Percentiles rank a stretch among this genome's conserved stretches.
Conservation (phyloP, 2,329 filamentous ascomycete genomes). For the Setomelanomma holmii region DNA sequence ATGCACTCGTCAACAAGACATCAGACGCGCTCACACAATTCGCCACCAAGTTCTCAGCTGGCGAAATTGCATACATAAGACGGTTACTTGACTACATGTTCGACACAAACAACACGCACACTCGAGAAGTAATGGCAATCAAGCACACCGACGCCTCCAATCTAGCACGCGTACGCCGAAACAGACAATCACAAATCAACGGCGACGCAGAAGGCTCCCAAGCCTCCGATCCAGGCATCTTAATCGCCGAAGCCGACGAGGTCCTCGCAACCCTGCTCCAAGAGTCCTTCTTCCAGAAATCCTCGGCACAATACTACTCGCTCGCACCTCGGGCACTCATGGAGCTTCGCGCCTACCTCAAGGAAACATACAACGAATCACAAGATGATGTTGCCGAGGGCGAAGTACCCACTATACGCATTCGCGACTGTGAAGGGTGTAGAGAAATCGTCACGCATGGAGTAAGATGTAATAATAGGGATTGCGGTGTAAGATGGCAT, state of each 20-base stretch:
- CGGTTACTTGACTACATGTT: constrained; percentile 91
- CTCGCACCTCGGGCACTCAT: constrained; percentile 80
- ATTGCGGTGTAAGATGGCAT: constrained; percentile 43
- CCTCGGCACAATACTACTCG: constrained; percentile 73
- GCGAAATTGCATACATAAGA: constrained; percentile 91
- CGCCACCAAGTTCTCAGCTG: constrained; percentile 78
- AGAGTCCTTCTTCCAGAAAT: constrained; percentile 86
- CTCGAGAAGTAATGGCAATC: constrained; percentile 84
- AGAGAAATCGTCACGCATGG: constrained; percentile 83
- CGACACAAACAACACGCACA: constrained; percentile 79
- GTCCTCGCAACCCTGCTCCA: constrained; percentile 73
- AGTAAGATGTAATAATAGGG: constrained; percentile 34
- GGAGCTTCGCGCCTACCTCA: constrained; percentile 83
- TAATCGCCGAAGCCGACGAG: constrained; percentile 77
- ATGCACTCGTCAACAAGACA: constrained; percentile 85
- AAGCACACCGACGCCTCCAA: constrained; percentile 80
- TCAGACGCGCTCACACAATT: constrained; percentile 86
- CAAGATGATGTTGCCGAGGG: constrained; percentile 42
- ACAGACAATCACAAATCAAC: constrained; percentile 36
- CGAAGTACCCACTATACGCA: constrained; percentile 58
- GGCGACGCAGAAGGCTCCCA: constrained; percentile 43
- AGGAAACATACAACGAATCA: constrained; percentile 87
- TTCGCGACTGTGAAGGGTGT: constrained; percentile 89
- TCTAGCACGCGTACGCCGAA: constrained; percentile 58
- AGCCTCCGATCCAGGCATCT: constrained; percentile 63